These are phyloP conservation scores for Mycosarcoma maydis DNA, from an alignment of 1,284 basidiomycete genomes.

Conservation along the genomic window DNA sequence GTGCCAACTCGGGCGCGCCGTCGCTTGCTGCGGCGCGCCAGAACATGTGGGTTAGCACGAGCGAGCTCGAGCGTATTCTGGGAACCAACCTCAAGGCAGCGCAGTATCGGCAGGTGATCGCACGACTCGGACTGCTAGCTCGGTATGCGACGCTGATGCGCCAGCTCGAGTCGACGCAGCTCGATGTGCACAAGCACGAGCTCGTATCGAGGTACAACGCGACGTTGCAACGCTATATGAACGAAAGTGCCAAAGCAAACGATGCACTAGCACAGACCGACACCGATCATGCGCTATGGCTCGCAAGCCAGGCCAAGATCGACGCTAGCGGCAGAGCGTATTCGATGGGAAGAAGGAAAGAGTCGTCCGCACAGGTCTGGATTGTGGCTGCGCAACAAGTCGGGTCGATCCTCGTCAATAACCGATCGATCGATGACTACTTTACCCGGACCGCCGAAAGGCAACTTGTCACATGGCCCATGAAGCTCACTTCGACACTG, in stretches of 20 bases:
- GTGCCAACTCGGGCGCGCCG: constrained; percentile 76
- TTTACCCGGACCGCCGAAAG: constrained; percentile 82
- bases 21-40: constrained; percentile 7
- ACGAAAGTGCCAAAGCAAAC: constrained; percentile 36
- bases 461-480: constrained; percentile 81
- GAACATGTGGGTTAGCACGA: constrained; percentile 74
- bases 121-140: constrained; percentile 78
- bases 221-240: constrained; percentile 51
- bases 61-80: constrained; percentile 74
- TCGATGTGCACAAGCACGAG: constrained; percentile 7
- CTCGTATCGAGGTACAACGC: constrained; percentile 41
- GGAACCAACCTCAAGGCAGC: constrained; percentile 75
- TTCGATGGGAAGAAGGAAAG: constrained; percentile 57
- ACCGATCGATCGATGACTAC: constrained; percentile 78
- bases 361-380: constrained; percentile 76
- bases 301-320: constrained; percentile 9
- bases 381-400: constrained; percentile 78
- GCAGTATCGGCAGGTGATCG: constrained; percentile 77
- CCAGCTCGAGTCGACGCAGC: not conserved
- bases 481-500: constrained; percentile 84
- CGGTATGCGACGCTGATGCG: constrained; percentile 72
- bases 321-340: constrained; percentile 55
- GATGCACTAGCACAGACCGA: constrained; percentile 26
- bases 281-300: constrained; percentile 22
- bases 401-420: constrained; percentile 82